Conservation (phyloP, 2,329 filamentous ascomycete species). For the Fusarium nodosum region DNA sequence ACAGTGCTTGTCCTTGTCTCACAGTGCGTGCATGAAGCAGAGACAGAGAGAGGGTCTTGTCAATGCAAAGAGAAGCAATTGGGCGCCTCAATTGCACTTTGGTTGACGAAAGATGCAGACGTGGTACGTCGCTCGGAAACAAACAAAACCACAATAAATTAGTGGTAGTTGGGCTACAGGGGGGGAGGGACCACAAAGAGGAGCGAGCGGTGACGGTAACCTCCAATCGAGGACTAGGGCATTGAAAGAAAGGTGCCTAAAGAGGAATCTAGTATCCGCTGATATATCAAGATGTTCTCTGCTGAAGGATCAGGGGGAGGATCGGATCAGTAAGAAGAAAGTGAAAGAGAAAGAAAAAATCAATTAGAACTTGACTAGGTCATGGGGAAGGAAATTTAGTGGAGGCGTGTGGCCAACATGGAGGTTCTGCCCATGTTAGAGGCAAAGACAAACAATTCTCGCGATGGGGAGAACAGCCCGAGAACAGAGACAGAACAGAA, state of each 20-base stretch:
- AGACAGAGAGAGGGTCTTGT: constrained; percentile 18
- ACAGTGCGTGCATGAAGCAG: constrained; percentile 19
- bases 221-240: constrained; percentile 19
- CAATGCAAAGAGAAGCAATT: constrained; percentile 26
- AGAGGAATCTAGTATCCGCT: constrained; percentile 14
- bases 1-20: constrained; percentile 18
- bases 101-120: constrained; percentile 25
- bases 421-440: neutral
- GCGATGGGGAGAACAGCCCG: constrained; percentile 14
- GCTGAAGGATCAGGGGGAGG: neutral
- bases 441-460: constrained; percentile 20
- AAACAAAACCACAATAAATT: constrained; percentile 20
- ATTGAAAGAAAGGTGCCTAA: constrained; percentile 16
- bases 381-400: constrained; percentile 10
- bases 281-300: neutral
- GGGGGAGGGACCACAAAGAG: constrained; percentile 2
- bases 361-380: neutral
- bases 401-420: constrained; percentile 21
- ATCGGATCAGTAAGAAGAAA: neutral
- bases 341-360: neutral
- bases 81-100: constrained; percentile 21
- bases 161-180: constrained; percentile 7
- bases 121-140: constrained; percentile 13
- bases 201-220: constrained; percentile 30
- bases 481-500: constrained; percentile 3